Percentiles rank a stretch among this genome's conserved stretches.
These are phyloP conservation scores for Apiosordaria backusii DNA, from an alignment of 495 filamentous ascomycete genomes.

Conservation along the genomic window DNA sequence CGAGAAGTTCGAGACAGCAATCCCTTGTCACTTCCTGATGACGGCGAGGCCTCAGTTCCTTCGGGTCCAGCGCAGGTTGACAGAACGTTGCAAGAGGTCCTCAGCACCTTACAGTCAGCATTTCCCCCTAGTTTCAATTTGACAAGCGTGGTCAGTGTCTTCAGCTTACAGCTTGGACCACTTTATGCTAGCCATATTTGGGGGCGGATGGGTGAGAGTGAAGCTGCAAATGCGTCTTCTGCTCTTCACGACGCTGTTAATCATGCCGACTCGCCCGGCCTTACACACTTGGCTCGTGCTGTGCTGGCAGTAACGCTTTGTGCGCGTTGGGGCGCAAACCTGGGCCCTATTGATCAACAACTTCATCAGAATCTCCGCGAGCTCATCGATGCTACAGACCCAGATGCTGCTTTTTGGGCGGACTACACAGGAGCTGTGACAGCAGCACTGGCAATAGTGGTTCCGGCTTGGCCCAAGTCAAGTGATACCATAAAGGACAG, in stretches of 20 bases:
- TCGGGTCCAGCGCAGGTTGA: constrained; percentile 19
- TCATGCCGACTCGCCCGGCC: constrained; percentile 63
- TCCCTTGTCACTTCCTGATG: constrained; percentile 53
- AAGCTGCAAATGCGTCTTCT: constrained; percentile 56
- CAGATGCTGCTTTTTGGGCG: constrained; percentile 42
- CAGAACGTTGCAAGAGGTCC: constrained; percentile 44
- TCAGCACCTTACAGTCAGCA: constrained; percentile 51
- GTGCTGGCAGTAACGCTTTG: constrained; percentile 70
- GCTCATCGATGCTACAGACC: constrained; percentile 30
- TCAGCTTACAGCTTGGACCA: constrained; percentile 38
- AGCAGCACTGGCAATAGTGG: constrained; percentile 31
- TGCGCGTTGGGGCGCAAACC: constrained; percentile 68
- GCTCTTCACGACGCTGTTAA: constrained; percentile 72
- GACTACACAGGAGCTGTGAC: constrained; percentile 43
- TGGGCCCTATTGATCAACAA: constrained; percentile 49
- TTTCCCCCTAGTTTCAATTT: constrained; percentile 49
- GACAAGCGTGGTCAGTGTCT: constrained; percentile 45
- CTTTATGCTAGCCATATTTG: constrained; percentile 46
- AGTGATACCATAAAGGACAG: constrained; percentile 19
- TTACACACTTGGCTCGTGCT: constrained; percentile 68
- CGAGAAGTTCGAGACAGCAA: constrained; percentile 54
- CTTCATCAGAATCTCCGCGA: constrained; percentile 38
- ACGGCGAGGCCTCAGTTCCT: not conserved
- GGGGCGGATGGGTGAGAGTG: constrained; percentile 41
- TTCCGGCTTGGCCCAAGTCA: constrained; percentile 33